phyloP scores from a whole-genome alignment of 2,329 filamentous ascomycete genomes.

The Xylariaceae sp. region DNA sequence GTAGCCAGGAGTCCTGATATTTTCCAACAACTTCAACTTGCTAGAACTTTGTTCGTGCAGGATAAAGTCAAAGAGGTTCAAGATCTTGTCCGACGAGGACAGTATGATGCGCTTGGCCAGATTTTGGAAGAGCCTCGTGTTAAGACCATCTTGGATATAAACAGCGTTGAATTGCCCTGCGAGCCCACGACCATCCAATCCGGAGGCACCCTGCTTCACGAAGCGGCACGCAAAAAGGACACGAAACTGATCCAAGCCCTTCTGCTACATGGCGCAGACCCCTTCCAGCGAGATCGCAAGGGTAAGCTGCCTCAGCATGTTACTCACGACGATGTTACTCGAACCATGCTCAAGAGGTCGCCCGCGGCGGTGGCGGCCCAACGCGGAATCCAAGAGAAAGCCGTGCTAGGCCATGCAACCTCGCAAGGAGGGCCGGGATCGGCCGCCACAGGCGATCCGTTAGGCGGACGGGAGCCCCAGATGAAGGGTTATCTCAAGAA shows the following conservation, averaged over 20 bases:
- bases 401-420: conserved; percentile 74
- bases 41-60: conserved; percentile 85
- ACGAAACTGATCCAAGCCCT: conserved; percentile 84
- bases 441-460: conserved; percentile 52
- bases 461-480: conserved; percentile 82
- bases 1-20: conserved; percentile 89
- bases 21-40: conserved; percentile 89
- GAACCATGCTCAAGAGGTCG: conserved; percentile 85
- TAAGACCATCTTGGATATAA: conserved; percentile 85
- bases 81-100: conserved; percentile 63
- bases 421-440: conserved; percentile 49
- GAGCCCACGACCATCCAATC: conserved; percentile 72
- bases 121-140: conserved; percentile 81
- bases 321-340: conserved; percentile 88
- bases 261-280: conserved; percentile 89
- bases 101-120: conserved; percentile 75
- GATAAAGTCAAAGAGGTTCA: conserved; percentile 81
- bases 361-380: conserved; percentile 93
- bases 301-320: conserved; percentile 95
- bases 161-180: conserved; percentile 82
- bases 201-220: conserved; percentile 90
- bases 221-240: conserved; percentile 85
- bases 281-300: conserved; percentile 90
- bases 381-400: conserved; percentile 93
- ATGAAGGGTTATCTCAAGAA: conserved; percentile 99